Evolutionary conservation across 192 early-diverging fungal species (phyloP), one percentile per base, ranked within the genome.

Genomic region (Rhizoclosmatium sp.): DNA sequence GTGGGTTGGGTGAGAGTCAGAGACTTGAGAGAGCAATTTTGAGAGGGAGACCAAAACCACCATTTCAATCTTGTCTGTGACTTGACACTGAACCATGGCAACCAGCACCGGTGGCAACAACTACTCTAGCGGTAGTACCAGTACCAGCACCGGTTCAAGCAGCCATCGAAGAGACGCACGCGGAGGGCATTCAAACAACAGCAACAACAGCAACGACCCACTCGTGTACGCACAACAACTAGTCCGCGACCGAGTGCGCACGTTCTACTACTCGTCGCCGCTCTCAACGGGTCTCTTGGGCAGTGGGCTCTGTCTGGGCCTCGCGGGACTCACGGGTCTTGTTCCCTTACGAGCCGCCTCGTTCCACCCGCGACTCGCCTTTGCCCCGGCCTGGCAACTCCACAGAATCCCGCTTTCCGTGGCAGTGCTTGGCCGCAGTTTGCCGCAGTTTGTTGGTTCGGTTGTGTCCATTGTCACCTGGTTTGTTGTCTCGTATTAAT

Each of bases 311-410:
- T 7, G 19, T 5, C 4, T 23, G 44, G 65, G 70, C 67, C 16
- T 56, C 10, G 65, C 70, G 14, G 76, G 47, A 2, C 65, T 78
- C 9, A 16, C 70, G 10, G 76, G 76, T 31, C 4, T 78, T 14
- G 49, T 69, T 2, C 76, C 76, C 2, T 54, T 69, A 0, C 76
- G 76, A 14, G 42, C 76, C 23, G 12, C 14, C 12, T n/a, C 12
- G 54, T 78, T 78, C 76, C 76, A 78, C 51, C 76, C 76, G 39
- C 65, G 76, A 5, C 76, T 78, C n/a, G 67, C 67, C 21, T 65
- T 78, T 19, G 42, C 65, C 23, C 76, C 76, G 14, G 65, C 65
- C 19, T 78, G 19, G 3, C 76, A 78, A 42, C 65, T 69, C 21
- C 47, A 78, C 76, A 65, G 76, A 14, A 49, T 69, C 3, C 65